A percentile compares a stretch with the other conserved stretches of the same genome.
These are phyloP conservation scores for Fomitopsis pinicola DNA, from an alignment of 1,284 basidiomycete species.

Conservation along the genomic window DNA sequence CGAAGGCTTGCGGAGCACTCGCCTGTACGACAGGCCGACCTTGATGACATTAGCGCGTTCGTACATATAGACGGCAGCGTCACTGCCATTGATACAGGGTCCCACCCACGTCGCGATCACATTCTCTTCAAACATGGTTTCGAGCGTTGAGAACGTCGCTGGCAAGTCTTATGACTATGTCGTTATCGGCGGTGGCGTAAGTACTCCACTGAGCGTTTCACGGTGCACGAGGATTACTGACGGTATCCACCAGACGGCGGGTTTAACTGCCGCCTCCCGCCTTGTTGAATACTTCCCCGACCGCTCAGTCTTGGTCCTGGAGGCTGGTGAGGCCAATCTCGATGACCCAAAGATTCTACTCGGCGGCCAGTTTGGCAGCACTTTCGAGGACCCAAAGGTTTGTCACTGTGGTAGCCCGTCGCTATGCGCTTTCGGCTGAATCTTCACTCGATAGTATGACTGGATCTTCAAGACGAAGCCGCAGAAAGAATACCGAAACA, in stretches of 20 bases:
- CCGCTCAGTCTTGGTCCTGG: constrained; percentile 33
- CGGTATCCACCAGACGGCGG: background rate
- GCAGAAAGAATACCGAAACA: constrained; percentile 11
- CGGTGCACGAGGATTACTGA: background rate
- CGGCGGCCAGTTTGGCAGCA: background rate
- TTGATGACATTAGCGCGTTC: background rate
- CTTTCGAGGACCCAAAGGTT: background rate
- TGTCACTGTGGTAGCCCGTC: background rate
- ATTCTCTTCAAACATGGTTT: background rate
- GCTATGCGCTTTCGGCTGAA: constrained; percentile 4
- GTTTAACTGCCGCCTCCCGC: background rate
- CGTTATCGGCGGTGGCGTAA: background rate
- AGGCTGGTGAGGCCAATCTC: constrained; percentile 32
- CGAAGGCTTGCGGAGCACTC: background rate
- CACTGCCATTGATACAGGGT: background rate
- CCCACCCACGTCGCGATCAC: background rate
- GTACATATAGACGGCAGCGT: background rate
- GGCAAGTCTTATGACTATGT: background rate
- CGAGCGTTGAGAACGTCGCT: background rate
- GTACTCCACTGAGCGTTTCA: background rate
- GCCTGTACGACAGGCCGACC: background rate
- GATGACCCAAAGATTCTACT: constrained; percentile 26
- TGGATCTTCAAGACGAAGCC: constrained; percentile 27
- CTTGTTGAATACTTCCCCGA: constrained; percentile 4
- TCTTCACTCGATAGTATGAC: constrained; percentile 19